Evolutionary conservation across 805 yeast species (phyloP), one percentile per base, ranked within the genome.

Genomic region (Yarrowia yakushimensis): DNA sequence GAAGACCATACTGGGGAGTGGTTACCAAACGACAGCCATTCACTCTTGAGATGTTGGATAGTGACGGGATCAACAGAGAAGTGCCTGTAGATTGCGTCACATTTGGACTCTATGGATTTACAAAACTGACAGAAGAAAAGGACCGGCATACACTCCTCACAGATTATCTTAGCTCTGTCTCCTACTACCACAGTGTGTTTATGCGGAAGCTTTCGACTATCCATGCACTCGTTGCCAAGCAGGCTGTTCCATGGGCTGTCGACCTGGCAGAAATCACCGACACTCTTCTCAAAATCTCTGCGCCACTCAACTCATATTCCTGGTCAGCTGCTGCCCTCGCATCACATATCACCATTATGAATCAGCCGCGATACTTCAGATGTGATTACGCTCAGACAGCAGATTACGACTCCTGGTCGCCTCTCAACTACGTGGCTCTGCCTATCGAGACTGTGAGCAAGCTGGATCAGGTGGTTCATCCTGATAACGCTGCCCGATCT

Each of bases 331-430:
- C 61, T 9, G 36, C 48, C 15, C 30, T 55, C 6, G 61, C 61
- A 18, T 8, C 37, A 1, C 61, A 55, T 6, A 55, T 55, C 8
- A 12, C 39, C 4, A 18, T 55, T 6, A 30, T 41, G 22, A 55
- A 55, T 28, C 31, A 45, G 10, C 61, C 61, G 2, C 37, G 46
- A 4, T 39, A 6, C 22, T 55, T 55, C 20, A 28, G 17, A 15
- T 55, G 61, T 11, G 61, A 55, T 30, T 55, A 55, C 15, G 61
- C 61, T 6, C 48, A 39, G 30, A 41, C 48, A 7, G 46, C 61
- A 18, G 61, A 55, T 10, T 55, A 55, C 23, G 61, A 55, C 37
- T 39, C 61, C n/a, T 55, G 61, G 61, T 55, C 61, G 9, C 61
- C 61, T 5, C 30, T 55, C 17, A 55, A 39, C 23, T 55, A 55